Evolutionary conservation across 192 early-diverging fungal genomes (phyloP).

Genomic region (Linnemannia elongata): DNA sequence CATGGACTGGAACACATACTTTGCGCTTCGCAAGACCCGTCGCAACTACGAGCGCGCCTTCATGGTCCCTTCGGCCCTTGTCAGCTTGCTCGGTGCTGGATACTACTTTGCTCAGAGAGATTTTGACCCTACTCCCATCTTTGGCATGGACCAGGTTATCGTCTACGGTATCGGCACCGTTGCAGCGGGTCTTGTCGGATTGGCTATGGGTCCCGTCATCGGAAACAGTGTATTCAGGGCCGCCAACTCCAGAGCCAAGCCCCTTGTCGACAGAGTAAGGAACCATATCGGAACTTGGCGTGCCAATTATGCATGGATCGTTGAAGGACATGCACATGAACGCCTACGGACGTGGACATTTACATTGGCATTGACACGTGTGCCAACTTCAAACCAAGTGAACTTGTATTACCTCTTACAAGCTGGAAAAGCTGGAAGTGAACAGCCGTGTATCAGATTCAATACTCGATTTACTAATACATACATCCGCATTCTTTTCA

Average conservation of each 20-base stretch:
- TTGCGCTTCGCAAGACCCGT: slow-evolving; percentile 71
- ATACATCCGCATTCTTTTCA: background rate
- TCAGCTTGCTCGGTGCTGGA: slow-evolving; percentile 55
- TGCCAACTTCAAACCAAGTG: background rate
- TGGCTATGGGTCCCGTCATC: slow-evolving; percentile 74
- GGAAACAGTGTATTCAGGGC: slow-evolving; percentile 72
- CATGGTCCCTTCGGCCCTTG: slow-evolving; percentile 64
- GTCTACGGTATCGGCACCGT: slow-evolving; percentile 68
- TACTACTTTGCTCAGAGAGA: slow-evolving; percentile 70
- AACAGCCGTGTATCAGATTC: background rate
- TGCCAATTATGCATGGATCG: background rate
- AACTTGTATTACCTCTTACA: background rate
- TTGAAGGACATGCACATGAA: background rate
- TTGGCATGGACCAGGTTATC: slow-evolving; percentile 76
- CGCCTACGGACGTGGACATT: background rate
- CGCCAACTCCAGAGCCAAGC: slow-evolving; percentile 58
- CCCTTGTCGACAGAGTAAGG: slow-evolving; percentile 63
- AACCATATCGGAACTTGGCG: background rate
- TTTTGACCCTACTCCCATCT: slow-evolving; percentile 75
- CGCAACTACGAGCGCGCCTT: slow-evolving; percentile 73
- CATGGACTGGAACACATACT: slow-evolving; percentile 71
- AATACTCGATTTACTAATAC: background rate
- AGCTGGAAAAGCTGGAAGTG: background rate
- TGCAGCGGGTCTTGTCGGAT: slow-evolving; percentile 71
- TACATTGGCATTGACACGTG: background rate